phyloP scores from a whole-genome alignment of 495 filamentous ascomycete species.

The Xylaria longipes region DNA sequence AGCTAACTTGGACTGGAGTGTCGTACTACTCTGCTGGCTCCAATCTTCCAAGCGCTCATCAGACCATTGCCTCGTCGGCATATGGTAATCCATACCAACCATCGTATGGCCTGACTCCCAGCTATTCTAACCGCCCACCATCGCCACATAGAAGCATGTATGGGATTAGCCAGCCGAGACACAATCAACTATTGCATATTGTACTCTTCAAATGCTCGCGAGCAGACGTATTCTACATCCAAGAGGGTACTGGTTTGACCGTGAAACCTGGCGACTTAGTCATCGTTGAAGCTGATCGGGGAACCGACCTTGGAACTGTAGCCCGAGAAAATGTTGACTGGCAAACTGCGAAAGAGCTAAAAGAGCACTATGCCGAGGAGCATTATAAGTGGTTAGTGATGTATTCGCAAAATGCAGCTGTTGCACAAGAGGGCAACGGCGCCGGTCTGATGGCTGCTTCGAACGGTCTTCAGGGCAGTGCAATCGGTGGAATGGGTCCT shows the following conservation, averaged over 20 bases:
- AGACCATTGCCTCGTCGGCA: constrained; percentile 45
- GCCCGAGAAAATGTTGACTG: constrained; percentile 81
- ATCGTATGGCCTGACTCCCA: constrained; percentile 56
- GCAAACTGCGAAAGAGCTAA: constrained; percentile 82
- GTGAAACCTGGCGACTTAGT: constrained; percentile 92
- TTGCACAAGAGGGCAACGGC: constrained; percentile 60
- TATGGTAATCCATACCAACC: constrained; percentile 49
- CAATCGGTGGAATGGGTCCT: constrained; percentile 76
- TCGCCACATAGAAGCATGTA: constrained; percentile 67
- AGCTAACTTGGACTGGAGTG: constrained; percentile 47
- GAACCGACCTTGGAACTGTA: constrained; percentile 94
- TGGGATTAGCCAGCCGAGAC: constrained; percentile 69
- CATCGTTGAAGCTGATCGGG: constrained; percentile 96
- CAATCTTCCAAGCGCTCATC: constrained; percentile 41
- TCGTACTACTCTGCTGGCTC: constrained; percentile 55
- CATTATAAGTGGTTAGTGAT: constrained; percentile 98
- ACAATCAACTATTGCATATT: constrained; percentile 85
- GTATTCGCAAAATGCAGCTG: constrained; percentile 81
- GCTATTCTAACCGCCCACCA: constrained; percentile 60
- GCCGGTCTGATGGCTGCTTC: constrained; percentile 62
- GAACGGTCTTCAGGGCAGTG: constrained; percentile 67
- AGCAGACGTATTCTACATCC: constrained; percentile 95
- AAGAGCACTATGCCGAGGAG: constrained; percentile 87
- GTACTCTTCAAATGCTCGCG: constrained; percentile 95
- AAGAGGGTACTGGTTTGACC: constrained; percentile 90